Percentiles rank a stretch among this genome's conserved stretches.
Evolutionary conservation across 2,329 filamentous ascomycete species (phyloP).

Genomic region (Cladosporium sp.): DNA sequence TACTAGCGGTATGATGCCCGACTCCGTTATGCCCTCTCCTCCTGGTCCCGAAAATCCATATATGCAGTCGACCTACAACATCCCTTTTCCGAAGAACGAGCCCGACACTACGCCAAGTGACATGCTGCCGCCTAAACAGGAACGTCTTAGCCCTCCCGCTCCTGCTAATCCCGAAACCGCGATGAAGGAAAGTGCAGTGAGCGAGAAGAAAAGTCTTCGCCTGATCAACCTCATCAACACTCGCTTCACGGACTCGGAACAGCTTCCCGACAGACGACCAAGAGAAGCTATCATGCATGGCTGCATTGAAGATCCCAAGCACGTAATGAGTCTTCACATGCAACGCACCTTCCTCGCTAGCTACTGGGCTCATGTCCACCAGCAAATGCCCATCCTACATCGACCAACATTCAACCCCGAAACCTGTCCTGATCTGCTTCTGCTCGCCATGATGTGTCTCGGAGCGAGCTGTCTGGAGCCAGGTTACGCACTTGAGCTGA

Average conservation of each 20-base stretch:
- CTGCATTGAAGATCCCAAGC: conserved; percentile 59
- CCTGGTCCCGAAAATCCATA: conserved; percentile 16
- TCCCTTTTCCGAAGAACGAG: conserved; percentile 24
- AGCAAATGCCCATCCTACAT: conserved; percentile 90
- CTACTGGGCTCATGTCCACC: conserved; percentile 93
- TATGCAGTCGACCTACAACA: conserved; percentile 13
- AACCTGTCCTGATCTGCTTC: conserved; percentile 74
- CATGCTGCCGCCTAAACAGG: neutral
- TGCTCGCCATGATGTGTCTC: conserved; percentile 87
- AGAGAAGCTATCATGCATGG: conserved; percentile 77
- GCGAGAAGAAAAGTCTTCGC: conserved; percentile 75
- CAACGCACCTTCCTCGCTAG: conserved; percentile 92
- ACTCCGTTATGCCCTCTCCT: conserved; percentile 20
- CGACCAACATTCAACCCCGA: conserved; percentile 90
- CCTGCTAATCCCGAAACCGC: conserved; percentile 61
- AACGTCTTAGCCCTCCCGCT: conserved; percentile 11
- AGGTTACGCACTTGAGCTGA: conserved; percentile 68
- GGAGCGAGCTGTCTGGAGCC: conserved; percentile 87
- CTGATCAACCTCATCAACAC: conserved; percentile 76
- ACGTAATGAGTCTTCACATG: conserved; percentile 79
- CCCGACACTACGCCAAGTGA: conserved; percentile 15
- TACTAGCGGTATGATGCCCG: conserved; percentile 15
- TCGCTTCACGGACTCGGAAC: conserved; percentile 75
- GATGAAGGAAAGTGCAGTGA: conserved; percentile 73
- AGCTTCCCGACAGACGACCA: conserved; percentile 67